These are phyloP conservation scores for Gentiana macrophylla DNA, from an alignment of 257 asterid species.

Conservation along the genomic window DNA sequence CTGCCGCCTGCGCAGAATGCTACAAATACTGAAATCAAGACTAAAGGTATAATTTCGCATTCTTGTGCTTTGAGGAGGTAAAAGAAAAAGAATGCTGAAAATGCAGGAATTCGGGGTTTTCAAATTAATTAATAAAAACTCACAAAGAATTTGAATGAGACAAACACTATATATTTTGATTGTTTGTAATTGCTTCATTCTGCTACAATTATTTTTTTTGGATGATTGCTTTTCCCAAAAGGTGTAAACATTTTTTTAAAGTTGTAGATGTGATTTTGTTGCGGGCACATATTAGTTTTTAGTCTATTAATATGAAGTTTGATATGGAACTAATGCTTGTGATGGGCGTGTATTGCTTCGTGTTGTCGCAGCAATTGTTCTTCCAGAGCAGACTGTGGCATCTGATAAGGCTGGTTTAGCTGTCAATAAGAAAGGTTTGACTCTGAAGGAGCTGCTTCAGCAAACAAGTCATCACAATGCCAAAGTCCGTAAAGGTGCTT, in stretches of 20 bases:
- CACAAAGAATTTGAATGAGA: neutral
- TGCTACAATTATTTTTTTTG: neutral
- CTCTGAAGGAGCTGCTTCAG: constrained; percentile 92
- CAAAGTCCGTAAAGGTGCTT: constrained; percentile 72
- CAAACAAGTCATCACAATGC: constrained; percentile 90
- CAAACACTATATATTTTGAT: neutral
- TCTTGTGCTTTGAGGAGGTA: neutral
- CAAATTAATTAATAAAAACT: neutral
- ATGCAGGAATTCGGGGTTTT: too few species aligned
- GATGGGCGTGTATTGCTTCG: neutral
- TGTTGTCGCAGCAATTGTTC: constrained; percentile 46
- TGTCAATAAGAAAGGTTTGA: constrained; percentile 74
- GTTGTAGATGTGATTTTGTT: neutral
- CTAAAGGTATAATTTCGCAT: constrained; percentile 31
- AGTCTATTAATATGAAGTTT: neutral
- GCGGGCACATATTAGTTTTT: neutral
- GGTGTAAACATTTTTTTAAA: neutral
- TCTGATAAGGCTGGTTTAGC: constrained; percentile 77
- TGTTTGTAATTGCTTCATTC: neutral
- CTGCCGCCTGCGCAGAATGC: constrained; percentile 92
- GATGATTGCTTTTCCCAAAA: neutral
- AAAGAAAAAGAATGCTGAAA: too few species aligned
- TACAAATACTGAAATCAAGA: constrained; percentile 70
- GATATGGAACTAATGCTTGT: neutral
- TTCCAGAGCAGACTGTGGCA: constrained; percentile 88